Evolutionary conservation across 331 rosid genomes (phyloP).

Genomic region (Telfairia occidentalis): DNA sequence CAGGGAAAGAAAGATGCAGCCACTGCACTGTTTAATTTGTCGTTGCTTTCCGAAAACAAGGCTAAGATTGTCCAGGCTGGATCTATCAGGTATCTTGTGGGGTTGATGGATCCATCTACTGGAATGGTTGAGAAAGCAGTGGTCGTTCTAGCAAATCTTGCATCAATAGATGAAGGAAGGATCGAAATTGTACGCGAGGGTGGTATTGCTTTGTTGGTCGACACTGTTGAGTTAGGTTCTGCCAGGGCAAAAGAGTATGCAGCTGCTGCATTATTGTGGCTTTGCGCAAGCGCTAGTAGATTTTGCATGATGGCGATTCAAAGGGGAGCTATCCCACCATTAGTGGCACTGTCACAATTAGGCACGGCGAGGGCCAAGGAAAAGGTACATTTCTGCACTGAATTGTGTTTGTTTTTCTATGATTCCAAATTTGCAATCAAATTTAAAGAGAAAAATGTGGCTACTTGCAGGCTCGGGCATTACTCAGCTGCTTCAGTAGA

Average conservation of each 20-base stretch:
- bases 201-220: constrained; percentile 79
- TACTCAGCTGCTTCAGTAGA: constrained; percentile 67
- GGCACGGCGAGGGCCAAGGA: constrained; percentile 98
- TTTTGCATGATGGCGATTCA: constrained; percentile 60
- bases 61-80: constrained; percentile 82
- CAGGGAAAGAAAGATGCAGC: constrained; percentile 98
- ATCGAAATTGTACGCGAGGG: constrained; percentile 64
- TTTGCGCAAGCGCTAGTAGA: constrained; percentile 46
- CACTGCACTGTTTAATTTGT: constrained; percentile 87
- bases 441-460: constrained; percentile 10
- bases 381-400: constrained; percentile 35
- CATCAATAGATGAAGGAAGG: constrained; percentile 80
- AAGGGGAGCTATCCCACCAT: constrained; percentile 93
- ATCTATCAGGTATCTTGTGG: constrained; percentile 82
- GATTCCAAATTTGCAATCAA: neutral
- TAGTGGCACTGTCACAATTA: constrained; percentile 76
- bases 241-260: constrained; percentile 94
- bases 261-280: constrained; percentile 88
- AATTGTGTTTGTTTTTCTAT: neutral
- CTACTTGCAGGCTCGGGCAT: constrained; percentile 64
- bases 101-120: constrained; percentile 94
- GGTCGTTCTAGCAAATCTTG: constrained; percentile 85
- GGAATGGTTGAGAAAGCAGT: constrained; percentile 99
- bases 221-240: constrained; percentile 95
- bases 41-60: constrained; percentile 83